Evolutionary conservation across 2,329 filamentous ascomycete genomes (phyloP).

Genomic region (Xylaria sp.): DNA sequence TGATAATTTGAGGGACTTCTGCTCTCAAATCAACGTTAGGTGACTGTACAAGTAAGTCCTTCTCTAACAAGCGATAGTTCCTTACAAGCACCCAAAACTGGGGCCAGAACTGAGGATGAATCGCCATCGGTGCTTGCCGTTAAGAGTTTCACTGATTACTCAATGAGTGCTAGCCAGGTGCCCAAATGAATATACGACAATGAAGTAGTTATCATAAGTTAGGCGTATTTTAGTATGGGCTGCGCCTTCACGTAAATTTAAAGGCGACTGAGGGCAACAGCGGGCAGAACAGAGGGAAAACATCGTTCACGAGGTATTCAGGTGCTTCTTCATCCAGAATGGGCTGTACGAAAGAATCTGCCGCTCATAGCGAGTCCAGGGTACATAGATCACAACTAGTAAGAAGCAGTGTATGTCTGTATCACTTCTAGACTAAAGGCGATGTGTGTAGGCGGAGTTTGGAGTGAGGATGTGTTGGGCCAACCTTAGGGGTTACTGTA

Average conservation of each 20-base stretch:
- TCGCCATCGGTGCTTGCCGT: conserved; percentile 14
- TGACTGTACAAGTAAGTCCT: conserved; percentile 40
- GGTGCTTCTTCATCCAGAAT: not conserved
- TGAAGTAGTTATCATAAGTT: too few species aligned
- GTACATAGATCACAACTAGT: not conserved
- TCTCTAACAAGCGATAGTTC: conserved; percentile 40
- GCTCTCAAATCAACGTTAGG: conserved; percentile 37
- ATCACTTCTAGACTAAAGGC: conserved; percentile 13
- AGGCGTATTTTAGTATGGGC: not conserved
- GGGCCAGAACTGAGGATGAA: not conserved
- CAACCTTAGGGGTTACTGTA: conserved; percentile 15
- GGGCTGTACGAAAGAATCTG: not conserved
- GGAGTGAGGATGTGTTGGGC: not conserved
- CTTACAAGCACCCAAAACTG: conserved; percentile 38
- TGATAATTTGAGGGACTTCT: conserved; percentile 28
- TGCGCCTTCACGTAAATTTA: not conserved
- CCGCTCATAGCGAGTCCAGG: not conserved
- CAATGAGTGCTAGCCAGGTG: not conserved
- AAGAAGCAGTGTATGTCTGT: conserved; percentile 12
- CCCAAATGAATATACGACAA: not conserved
- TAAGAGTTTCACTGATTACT: not conserved
- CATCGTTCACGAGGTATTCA: not conserved
- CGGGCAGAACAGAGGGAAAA: not conserved
- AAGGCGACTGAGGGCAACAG: not conserved
- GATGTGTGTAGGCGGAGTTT: not conserved